Percentiles rank a stretch among this genome's conserved stretches.
phyloP scores from a whole-genome alignment of 2,329 filamentous ascomycete genomes.

The Cucurbitaria berberidis region DNA sequence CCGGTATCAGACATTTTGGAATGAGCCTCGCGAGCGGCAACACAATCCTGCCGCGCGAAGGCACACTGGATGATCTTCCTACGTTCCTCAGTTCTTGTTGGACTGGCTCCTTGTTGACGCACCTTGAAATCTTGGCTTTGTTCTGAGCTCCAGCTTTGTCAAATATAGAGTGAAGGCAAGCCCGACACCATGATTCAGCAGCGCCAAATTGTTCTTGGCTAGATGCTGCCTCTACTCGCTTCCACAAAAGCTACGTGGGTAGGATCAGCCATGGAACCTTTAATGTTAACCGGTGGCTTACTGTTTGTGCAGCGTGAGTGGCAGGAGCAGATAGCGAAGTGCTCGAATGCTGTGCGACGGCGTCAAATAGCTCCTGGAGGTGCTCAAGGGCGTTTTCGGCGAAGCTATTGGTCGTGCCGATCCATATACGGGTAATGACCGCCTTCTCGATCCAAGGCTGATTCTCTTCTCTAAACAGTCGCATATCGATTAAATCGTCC shows the following conservation, averaged over 20 bases:
- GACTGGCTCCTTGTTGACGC: background rate
- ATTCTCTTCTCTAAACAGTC: slow-evolving; percentile 59
- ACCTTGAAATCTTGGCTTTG: slow-evolving; percentile 72
- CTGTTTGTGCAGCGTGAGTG: slow-evolving; percentile 71
- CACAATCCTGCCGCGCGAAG: slow-evolving; percentile 63
- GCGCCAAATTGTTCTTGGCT: slow-evolving; percentile 58
- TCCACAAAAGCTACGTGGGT: slow-evolving; percentile 74
- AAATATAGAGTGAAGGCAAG: slow-evolving; percentile 73
- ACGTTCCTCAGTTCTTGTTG: slow-evolving; percentile 6
- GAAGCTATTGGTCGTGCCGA: slow-evolving; percentile 60
- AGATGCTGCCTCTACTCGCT: slow-evolving; percentile 68
- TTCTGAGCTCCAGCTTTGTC: slow-evolving; percentile 69
- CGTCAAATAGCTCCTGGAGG: slow-evolving; percentile 54
- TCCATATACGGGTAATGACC: slow-evolving; percentile 71
- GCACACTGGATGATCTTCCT: slow-evolving; percentile 78
- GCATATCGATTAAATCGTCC: slow-evolving; percentile 67
- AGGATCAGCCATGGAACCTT: background rate
- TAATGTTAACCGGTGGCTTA: slow-evolving; percentile 47
- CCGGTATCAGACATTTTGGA: slow-evolving; percentile 64
- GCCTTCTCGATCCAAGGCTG: slow-evolving; percentile 71
- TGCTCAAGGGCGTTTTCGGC: slow-evolving; percentile 44
- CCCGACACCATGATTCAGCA: slow-evolving; percentile 72
- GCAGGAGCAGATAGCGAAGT: slow-evolving; percentile 63
- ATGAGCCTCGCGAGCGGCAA: slow-evolving; percentile 62
- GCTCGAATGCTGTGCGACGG: slow-evolving; percentile 54